phyloP scores from a whole-genome alignment of 768 basidiomycete species.

The Mycena epipterygia region DNA sequence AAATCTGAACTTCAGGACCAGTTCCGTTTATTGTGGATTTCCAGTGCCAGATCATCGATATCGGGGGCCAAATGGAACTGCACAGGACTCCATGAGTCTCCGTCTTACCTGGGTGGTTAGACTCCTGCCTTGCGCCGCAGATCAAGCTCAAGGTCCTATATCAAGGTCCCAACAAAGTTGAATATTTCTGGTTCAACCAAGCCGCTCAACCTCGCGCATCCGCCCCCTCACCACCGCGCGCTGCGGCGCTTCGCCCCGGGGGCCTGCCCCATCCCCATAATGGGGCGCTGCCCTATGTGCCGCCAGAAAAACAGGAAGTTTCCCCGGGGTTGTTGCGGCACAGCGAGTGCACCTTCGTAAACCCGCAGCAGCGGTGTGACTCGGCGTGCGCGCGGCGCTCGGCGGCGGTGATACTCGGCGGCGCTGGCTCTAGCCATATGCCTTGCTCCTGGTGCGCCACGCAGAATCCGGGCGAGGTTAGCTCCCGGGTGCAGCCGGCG shows the following conservation, averaged over 20 bases:
- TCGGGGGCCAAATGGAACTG: no score
- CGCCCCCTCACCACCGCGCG: neutral
- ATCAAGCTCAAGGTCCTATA: no score
- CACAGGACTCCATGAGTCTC: no score
- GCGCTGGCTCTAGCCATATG: conserved; percentile 5
- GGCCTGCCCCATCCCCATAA: neutral
- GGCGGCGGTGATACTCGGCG: neutral
- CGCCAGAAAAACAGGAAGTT: conserved; percentile 8
- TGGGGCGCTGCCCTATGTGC: conserved; percentile 14
- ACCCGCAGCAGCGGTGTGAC: conserved; percentile 19
- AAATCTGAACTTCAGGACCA: no score
- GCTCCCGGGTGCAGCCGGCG: neutral
- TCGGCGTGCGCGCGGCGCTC: conserved; percentile 16
- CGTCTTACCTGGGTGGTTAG: no score
- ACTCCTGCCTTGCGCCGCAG: no score
- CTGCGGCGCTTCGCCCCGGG: conserved; percentile 11
- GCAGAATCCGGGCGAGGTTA: conserved; percentile 6
- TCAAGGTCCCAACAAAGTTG: no score
- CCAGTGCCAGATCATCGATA: no score
- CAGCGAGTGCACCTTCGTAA: conserved; percentile 18
- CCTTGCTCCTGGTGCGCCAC: conserved; percentile 7
- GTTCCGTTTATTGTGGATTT: no score
- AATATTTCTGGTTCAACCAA: no score
- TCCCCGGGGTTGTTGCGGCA: conserved; percentile 18
- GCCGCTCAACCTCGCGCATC: conserved; percentile 7